Conservation (phyloP, 805 yeast species). For the Blastobotrys muscicola region DNA sequence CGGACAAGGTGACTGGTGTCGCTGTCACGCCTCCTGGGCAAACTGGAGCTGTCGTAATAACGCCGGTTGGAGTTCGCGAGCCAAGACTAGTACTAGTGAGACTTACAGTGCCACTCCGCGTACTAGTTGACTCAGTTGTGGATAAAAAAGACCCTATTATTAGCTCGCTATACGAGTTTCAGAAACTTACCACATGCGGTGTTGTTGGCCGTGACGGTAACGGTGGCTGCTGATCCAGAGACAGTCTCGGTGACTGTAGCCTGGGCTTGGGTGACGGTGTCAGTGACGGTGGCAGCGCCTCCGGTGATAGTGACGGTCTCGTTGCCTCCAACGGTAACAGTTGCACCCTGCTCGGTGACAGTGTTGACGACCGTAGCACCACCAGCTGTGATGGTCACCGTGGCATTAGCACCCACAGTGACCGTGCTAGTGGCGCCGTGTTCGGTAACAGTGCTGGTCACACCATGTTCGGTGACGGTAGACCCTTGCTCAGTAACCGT, state of each 20-base stretch:
- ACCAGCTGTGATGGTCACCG: conserved; percentile 11
- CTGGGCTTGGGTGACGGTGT: conserved; percentile 7
- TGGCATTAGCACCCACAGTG: conserved; percentile 6
- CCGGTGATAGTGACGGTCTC: conserved; percentile 11
- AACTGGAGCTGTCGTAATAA: neutral
- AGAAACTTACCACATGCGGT: conserved; percentile 1
- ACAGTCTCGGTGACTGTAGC: conserved; percentile 8
- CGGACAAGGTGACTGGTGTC: conserved; percentile 5
- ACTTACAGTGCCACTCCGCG: conserved; percentile 29
- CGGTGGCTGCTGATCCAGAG: conserved; percentile 6
- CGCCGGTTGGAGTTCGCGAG: conserved; percentile 12
- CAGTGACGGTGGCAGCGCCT: conserved; percentile 2
- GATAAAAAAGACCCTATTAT: conserved; percentile 25
- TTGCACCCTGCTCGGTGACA: neutral
- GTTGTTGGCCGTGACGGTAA: conserved; percentile 16
- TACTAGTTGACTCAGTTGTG: conserved; percentile 27
- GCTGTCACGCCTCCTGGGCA: neutral
- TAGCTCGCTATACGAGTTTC: conserved; percentile 3
- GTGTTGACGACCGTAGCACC: conserved; percentile 7
- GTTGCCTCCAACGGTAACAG: conserved; percentile 9
- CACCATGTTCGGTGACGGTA: conserved; percentile 1
- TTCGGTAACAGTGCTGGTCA: conserved; percentile 6
- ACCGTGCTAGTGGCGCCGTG: conserved; percentile 7
- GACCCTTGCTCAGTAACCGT: conserved; percentile 10
- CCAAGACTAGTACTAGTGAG: conserved; percentile 29